These are phyloP conservation scores for Trametes villosa DNA, from an alignment of 768 basidiomycete genomes.

Conservation along the genomic window DNA sequence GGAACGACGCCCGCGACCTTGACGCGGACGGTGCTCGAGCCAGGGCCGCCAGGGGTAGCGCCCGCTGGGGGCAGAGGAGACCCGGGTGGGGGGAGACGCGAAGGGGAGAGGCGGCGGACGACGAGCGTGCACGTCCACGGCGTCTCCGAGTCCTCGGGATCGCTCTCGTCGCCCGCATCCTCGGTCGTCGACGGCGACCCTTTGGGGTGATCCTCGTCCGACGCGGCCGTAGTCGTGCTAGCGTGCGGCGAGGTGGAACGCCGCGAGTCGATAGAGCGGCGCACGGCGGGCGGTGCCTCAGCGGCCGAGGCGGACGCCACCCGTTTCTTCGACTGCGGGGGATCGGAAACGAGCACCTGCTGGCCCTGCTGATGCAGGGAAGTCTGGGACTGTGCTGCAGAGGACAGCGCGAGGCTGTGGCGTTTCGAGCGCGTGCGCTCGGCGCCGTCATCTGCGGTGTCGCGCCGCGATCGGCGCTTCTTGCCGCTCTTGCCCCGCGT, in stretches of 20 bases:
- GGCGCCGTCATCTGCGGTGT: conserved; percentile 27
- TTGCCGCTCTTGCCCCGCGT: conserved; percentile 47
- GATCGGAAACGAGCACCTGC: conserved; percentile 3
- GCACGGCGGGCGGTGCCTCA: conserved; percentile 6
- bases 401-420: conserved; percentile 22
- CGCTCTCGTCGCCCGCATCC: conserved; percentile 79
- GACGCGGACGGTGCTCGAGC: conserved; percentile 40
- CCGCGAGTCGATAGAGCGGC: conserved; percentile 23
- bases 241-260: conserved; percentile 29
- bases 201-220: conserved; percentile 23
- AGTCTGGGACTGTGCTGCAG: conserved; percentile 26
- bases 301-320: conserved; percentile 19
- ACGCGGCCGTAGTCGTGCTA: conserved; percentile 19
- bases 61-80: conserved; percentile 12
- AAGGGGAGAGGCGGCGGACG: conserved; percentile 48
- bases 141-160: conserved; percentile 95
- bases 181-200: conserved; percentile 18
- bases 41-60: conserved; percentile 2
- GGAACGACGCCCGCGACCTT: conserved; percentile 88
- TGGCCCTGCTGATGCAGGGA: conserved; percentile 20
- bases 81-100: conserved; percentile 13
- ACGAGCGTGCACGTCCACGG: conserved; percentile 93
- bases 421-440: conserved; percentile 13
- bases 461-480: conserved; percentile 30
- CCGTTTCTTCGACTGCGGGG: conserved; percentile 16